A percentile compares a stretch with the other conserved stretches of the same genome.
These are phyloP conservation scores for Oryza brachyantha DNA, from an alignment of 176 grass and related monocot genomes.

Conservation along the genomic window DNA sequence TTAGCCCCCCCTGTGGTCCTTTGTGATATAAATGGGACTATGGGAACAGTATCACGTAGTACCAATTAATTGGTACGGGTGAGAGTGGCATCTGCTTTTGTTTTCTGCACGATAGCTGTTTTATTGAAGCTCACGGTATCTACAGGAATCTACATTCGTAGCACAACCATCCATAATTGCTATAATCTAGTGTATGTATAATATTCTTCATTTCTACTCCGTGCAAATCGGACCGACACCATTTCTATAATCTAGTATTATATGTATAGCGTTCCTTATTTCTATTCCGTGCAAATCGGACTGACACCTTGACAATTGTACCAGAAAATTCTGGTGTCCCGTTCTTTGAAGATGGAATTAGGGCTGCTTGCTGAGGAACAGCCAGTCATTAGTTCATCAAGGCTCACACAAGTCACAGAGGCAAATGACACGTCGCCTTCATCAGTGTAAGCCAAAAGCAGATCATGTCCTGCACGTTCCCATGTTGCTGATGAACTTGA, in stretches of 20 bases:
- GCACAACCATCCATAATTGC: background rate
- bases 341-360: slow-evolving; percentile 2
- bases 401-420: slow-evolving; percentile 9
- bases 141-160: background rate
- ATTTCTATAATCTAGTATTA: background rate
- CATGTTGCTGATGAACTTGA: slow-evolving; percentile 28
- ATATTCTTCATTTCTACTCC: background rate
- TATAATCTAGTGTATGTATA: background rate
- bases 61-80: background rate
- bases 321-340: background rate
- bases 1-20: background rate
- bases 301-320: background rate
- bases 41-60: background rate
- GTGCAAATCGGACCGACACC: too few relatives aligned
- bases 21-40: slow-evolving; percentile 21
- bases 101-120: background rate
- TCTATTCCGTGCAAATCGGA: background rate
- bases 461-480: slow-evolving; percentile 11
- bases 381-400: background rate
- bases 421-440: background rate
- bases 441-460: background rate
- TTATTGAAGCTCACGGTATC: background rate
- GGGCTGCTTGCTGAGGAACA: background rate
- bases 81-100: background rate
- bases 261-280: background rate